Conservation (phyloP, 257 asterid species). For the Prunella vulgaris region DNA sequence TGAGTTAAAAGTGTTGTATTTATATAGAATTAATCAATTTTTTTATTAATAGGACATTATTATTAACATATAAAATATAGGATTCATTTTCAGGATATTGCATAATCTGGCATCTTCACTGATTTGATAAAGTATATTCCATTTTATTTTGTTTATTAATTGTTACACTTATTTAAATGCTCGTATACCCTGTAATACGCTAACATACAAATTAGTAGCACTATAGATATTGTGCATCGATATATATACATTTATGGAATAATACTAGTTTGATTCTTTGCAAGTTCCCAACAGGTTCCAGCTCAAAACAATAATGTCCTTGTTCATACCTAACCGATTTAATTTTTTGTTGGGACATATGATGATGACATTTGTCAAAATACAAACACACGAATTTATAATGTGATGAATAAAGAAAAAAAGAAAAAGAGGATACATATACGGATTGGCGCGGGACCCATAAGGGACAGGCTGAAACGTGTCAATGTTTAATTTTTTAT, state of each 20-base stretch:
- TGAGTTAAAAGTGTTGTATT: too few relatives aligned
- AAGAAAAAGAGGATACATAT: background rate
- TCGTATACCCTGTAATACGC: too few relatives aligned
- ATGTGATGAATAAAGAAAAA: background rate
- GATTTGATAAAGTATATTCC: too few relatives aligned
- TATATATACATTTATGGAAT: background rate
- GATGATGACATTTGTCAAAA: background rate
- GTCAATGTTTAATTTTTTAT: background rate
- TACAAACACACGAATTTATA: background rate
- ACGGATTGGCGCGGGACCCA: background rate
- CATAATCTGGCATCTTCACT: too few relatives aligned
- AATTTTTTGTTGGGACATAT: background rate
- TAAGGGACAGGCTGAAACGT: too few relatives aligned
- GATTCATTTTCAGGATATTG: too few relatives aligned
- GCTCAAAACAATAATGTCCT: background rate
- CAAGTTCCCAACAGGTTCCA: background rate
- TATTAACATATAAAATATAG: too few relatives aligned
- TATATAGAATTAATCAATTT: too few relatives aligned
- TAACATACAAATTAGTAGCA: too few relatives aligned
- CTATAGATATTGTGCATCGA: background rate
- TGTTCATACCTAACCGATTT: background rate
- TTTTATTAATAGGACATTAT: too few relatives aligned
- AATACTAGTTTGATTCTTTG: background rate
- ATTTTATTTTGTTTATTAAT: too few relatives aligned
- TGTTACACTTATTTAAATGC: too few relatives aligned